A percentile compares a stretch with the other conserved stretches of the same genome.
Evolutionary conservation across 768 basidiomycete species (phyloP).

Genomic region (Suillus paluster): DNA sequence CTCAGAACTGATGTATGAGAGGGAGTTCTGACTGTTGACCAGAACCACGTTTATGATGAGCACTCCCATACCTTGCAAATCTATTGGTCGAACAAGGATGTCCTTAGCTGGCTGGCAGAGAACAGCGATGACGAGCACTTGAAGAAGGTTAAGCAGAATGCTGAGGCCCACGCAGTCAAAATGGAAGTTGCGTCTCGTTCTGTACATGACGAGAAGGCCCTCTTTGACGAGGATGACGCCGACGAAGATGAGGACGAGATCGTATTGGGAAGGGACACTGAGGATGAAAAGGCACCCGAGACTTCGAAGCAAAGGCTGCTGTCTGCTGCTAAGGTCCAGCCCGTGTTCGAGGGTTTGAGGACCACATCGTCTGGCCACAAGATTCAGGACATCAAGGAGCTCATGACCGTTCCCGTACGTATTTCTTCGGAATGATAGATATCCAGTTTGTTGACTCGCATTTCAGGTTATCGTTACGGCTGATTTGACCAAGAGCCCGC

Average conservation of each 20-base stretch:
- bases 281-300: conserved; percentile 47
- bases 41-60: conserved; percentile 98
- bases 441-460: conserved; percentile 13
- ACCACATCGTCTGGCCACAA: conserved; percentile 78
- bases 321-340: conserved; percentile 76
- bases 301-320: conserved; percentile 78
- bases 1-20: background rate
- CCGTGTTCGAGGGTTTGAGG: conserved; percentile 84
- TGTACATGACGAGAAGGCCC: conserved; percentile 82
- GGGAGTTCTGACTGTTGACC: conserved; percentile 20
- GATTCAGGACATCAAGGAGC: conserved; percentile 92
- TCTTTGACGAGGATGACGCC: conserved; percentile 87
- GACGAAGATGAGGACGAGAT: conserved; percentile 88
- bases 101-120: conserved; percentile 93
- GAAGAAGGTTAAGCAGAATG: conserved; percentile 91
- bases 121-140: conserved; percentile 96
- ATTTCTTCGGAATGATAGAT: background rate
- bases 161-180: conserved; percentile 87
- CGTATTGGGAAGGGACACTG: conserved; percentile 64
- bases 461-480: conserved; percentile 90
- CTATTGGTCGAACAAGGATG: conserved; percentile 95
- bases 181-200: conserved; percentile 90
- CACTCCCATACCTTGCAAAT: conserved; percentile 91
- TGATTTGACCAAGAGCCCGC: conserved; percentile 93
- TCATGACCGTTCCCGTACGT: conserved; percentile 92